Evolutionary conservation across 106 monocot genomes (phyloP).

Genomic region (Xerophyta viscosa): DNA sequence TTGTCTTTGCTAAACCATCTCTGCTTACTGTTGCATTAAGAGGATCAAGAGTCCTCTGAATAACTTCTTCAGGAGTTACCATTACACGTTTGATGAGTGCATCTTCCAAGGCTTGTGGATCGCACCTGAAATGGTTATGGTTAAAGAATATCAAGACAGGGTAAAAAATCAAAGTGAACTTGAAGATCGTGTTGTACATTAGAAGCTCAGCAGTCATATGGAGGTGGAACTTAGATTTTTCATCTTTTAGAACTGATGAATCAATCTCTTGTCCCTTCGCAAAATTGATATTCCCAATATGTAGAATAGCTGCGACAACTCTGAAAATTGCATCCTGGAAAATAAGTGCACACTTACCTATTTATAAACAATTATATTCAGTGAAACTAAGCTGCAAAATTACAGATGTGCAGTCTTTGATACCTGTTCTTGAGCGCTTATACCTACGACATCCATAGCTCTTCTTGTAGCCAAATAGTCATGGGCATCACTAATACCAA

Average conservation of each 20-base stretch:
- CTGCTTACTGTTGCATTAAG: constrained; percentile 63
- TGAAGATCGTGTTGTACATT: constrained; percentile 34
- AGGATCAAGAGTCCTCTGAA: constrained; percentile 87
- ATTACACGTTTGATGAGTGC: constrained; percentile 92
- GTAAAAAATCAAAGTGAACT: background rate
- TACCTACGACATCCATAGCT: constrained; percentile 85
- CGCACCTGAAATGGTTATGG: constrained; percentile 65
- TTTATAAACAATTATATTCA: background rate
- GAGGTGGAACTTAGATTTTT: constrained; percentile 91
- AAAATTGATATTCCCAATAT: constrained; percentile 91
- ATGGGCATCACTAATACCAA: constrained; percentile 62
- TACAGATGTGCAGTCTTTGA: background rate
- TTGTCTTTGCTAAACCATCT: constrained; percentile 96
- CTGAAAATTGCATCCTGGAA: constrained; percentile 97
- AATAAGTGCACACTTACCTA: background rate
- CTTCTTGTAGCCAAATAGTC: constrained; percentile 70
- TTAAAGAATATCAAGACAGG: background rate
- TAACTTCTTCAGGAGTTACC: constrained; percentile 99
- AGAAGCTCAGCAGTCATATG: constrained; percentile 84
- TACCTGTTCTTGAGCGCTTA: constrained; percentile 65
- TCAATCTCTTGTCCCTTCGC: constrained; percentile 90
- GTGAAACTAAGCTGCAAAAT: background rate
- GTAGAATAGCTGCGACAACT: constrained; percentile 97
- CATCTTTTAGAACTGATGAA: constrained; percentile 92
- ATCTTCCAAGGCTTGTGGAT: constrained; percentile 78